These are phyloP conservation scores for Phytopythium aichiense DNA, from an alignment of 352 stramenopile genomes.

Conservation along the genomic window DNA sequence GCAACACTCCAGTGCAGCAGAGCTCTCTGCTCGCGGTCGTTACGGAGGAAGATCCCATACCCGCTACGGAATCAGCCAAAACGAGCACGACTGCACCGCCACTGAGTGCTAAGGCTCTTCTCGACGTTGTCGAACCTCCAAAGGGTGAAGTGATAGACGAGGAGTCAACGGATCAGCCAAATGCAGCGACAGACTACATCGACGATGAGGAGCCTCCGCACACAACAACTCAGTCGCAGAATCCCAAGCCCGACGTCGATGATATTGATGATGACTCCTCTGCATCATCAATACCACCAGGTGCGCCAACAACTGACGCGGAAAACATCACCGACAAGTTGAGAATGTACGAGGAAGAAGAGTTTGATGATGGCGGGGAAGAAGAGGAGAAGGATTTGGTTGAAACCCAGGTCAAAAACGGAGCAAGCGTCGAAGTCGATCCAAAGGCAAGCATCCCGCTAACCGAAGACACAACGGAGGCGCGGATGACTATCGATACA, in stretches of 20 bases:
- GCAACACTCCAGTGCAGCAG: no score
- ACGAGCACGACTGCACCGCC: no score
- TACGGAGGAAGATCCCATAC: no score
- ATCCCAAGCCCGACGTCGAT: not conserved
- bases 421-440: not conserved
- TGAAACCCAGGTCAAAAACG: not conserved
- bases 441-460: no score
- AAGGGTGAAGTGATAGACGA: no score
- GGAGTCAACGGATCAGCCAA: not conserved
- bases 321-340: slow-evolving; percentile 1
- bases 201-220: not conserved
- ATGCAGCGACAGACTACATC: not conserved
- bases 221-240: not conserved
- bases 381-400: slow-evolving; percentile 1
- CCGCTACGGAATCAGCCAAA: no score
- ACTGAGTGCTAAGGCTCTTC: no score
- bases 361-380: slow-evolving; percentile 22
- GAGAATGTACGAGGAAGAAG: slow-evolving; percentile 26
- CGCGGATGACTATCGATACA: not conserved
- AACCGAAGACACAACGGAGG: no score
- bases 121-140: no score
- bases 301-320: no score
- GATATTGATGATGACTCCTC: not conserved
- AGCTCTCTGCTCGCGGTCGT: no score
- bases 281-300: not conserved